Evolutionary conservation across 2,329 filamentous ascomycete species (phyloP), one percentile per base, ranked within the genome.

Genomic region (Talaromyces sp.): DNA sequence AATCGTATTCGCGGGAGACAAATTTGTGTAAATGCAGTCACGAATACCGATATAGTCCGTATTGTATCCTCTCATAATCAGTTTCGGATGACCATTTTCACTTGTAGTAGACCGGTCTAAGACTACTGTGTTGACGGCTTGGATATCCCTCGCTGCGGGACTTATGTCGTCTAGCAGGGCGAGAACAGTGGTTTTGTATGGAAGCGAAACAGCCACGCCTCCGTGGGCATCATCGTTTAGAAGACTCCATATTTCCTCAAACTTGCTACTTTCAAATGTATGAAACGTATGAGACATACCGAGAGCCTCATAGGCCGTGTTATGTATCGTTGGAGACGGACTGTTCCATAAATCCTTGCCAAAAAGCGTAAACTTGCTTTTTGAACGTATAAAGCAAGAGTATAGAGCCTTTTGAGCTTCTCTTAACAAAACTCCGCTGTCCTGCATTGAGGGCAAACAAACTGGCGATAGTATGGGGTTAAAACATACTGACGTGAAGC

Each of bases 11-110:
- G 32, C 32, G 32, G 32, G 55, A 56, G 17, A 71, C 9, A 71
- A 62, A 58, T 67, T 64, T 14, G 62, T 61, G 19, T 67, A 26
- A 4, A 72, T 66, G 58, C 69, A 71, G 21, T 65, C 63, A 27
- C 62, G 56, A 27, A 73, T 66, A 11, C 70, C 70, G 11, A 73
- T 66, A 31, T 67, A 66, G 58, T 73, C 70, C 0, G 69, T 70
- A 53, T 73, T 73, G 26, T 70, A 66, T 0, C 69, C 70, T 21
- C 62, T 64, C 5, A 65, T 63, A n/a, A 63, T 31, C 3, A 27
- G 62, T 13, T 11, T 49, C 2, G 7, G 49, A 11, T 29, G 31
- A 13, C 62, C 64, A 43, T 58, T 53, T 6, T 55, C 55, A 31
- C n/a, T 11, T 59, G 51, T 17, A 17, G n/a, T n/a, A n/a, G 51